These are phyloP conservation scores for Dissophora ornata DNA, from an alignment of 192 early-diverging fungal genomes.

Conservation along the genomic window DNA sequence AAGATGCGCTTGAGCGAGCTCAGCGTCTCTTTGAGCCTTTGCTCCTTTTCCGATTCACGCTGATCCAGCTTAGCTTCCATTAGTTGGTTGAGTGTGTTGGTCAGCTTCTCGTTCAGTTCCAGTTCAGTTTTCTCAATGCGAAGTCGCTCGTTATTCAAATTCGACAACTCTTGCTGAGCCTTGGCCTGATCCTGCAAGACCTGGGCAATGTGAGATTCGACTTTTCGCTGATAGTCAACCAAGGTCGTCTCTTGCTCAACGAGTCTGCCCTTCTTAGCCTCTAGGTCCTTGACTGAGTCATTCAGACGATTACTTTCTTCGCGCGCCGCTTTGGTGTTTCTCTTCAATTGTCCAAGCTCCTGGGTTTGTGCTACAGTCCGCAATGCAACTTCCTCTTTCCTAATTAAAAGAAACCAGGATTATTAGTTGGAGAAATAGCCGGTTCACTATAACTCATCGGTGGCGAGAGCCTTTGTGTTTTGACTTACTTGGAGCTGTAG, in stretches of 20 bases:
- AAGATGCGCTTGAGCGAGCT: slow-evolving; percentile 86
- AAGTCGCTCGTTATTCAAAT: slow-evolving; percentile 71
- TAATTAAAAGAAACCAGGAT: slow-evolving; percentile 16
- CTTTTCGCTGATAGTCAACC: slow-evolving; percentile 54
- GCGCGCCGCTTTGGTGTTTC: slow-evolving; percentile 69
- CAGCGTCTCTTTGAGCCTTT: slow-evolving; percentile 80
- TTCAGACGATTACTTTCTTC: slow-evolving; percentile 71
- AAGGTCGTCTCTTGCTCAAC: slow-evolving; percentile 60
- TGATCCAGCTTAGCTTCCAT: slow-evolving; percentile 85
- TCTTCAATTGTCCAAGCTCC: slow-evolving; percentile 72
- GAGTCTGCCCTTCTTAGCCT: slow-evolving; percentile 58
- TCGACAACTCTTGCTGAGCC: slow-evolving; percentile 66
- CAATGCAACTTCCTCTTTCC: slow-evolving; percentile 78
- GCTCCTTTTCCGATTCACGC: slow-evolving; percentile 85
- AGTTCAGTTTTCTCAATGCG: slow-evolving; percentile 73
- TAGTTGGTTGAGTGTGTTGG: slow-evolving; percentile 78
- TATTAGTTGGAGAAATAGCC: too few relatives aligned
- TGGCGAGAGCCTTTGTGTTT: too few relatives aligned
- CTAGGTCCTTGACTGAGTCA: slow-evolving; percentile 65
- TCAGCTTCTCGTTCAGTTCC: slow-evolving; percentile 89
- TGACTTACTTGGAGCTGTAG: slow-evolving; percentile 62
- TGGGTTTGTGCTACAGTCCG: slow-evolving; percentile 78
- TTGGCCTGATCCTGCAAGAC: slow-evolving; percentile 44
- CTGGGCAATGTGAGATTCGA: slow-evolving; percentile 29
- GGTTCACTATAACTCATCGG: background rate